Evolutionary conservation across 2,329 filamentous ascomycete species (phyloP), one percentile per base, ranked within the genome.

Genomic region (Pseudopyricularia javanii): DNA sequence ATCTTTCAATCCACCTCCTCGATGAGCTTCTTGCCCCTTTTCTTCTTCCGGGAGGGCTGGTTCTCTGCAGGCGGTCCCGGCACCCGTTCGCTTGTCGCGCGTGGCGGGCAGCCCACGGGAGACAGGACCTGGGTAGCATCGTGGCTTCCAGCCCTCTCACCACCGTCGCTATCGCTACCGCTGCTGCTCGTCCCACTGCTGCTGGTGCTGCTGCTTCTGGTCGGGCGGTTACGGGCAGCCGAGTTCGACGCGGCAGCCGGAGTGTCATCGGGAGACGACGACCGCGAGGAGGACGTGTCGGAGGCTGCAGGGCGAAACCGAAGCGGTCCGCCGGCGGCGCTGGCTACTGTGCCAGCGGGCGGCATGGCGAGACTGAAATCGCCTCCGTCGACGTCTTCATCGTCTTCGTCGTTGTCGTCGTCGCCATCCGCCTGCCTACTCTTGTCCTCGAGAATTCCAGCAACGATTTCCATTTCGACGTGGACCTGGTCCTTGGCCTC

Each of bases 401-500:
- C 34, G 4, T 33, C 51, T 3, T 37, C 45, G 4, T 52, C 50
- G 35, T 22, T 20, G 7, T 37, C 4, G 22, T 34, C 40, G 28
- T 20, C 40, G 37, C 22, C n/a, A 45, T 33, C 37, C 43, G 52
- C 47, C 4, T 33, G 6, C 12, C 17, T 17, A 3, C 53, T 33
- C 48, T 60, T 56, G 28, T 54, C 34, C 50, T 61, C 55, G 4
- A 59, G 50, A 7, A 61, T 24, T 2, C 59, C 61, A 3, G 59
- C 49, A 33, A 55, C 56, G 8, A 60, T 34, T 28, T 61, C 56
- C 57, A 62, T 58, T 20, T 59, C 58, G 49, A 61, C 54, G 48
- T 61, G 59, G 5, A 51, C 55, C 54, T 57, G 52, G 1, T 53
- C 45, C 12, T 37, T 54, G 24, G 58, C 59, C 37, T 57, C 47